Evolutionary conservation across 1,284 basidiomycete genomes (phyloP), one percentile per base, ranked within the genome.

Genomic region (Chalciporus piperatoides): DNA sequence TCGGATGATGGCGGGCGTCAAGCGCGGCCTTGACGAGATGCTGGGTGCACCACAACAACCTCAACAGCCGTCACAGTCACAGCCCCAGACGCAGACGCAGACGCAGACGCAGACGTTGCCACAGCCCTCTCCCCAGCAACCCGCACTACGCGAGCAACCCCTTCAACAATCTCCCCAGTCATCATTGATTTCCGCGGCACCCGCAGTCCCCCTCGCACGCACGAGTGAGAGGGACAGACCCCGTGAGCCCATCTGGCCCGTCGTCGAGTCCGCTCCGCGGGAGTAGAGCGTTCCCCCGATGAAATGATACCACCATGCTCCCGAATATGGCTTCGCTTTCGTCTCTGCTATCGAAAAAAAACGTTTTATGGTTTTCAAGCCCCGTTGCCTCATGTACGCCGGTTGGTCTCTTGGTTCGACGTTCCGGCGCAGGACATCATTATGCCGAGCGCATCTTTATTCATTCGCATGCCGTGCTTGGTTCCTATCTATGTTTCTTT

Each of bases 11-110:
- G 74, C 70, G 25, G 80, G 81, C 19, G 69, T 90, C 60, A 81
- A 81, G 71, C 76, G 82, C 54, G 83, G 82, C 15, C 71, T 90
- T 55, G 86, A 89, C 49, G 86, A 90, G 62, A 81, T 87, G 76
- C 41, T 54, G 48, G 54, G 46, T 30, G 51, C 52, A 21, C 51
- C 64, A 37, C 64, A 53, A 50, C 53, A 56, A 15, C 12, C 57
- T 24, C 46, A 60, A 4, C 63, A 59, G 48, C 49, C 51, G 0
- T 49, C 63, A 17, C 59, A 49, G 25, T 42, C 56, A 9, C 62
- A 45, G 37, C 39, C 46, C 61, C 59, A 63, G 50, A 53, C 58
- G 0, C 60, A 61, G 37, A 24, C 52, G 17, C n/a, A n/a, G n/a
- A n/a, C n/a, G n/a, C n/a, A n/a, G 50, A 53, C 58, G 0, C 60